A percentile compares a stretch with the other conserved stretches of the same genome.
These are phyloP conservation scores for Arthroderma uncinatum DNA, from an alignment of 2,329 filamentous ascomycete species.

Conservation along the genomic window DNA sequence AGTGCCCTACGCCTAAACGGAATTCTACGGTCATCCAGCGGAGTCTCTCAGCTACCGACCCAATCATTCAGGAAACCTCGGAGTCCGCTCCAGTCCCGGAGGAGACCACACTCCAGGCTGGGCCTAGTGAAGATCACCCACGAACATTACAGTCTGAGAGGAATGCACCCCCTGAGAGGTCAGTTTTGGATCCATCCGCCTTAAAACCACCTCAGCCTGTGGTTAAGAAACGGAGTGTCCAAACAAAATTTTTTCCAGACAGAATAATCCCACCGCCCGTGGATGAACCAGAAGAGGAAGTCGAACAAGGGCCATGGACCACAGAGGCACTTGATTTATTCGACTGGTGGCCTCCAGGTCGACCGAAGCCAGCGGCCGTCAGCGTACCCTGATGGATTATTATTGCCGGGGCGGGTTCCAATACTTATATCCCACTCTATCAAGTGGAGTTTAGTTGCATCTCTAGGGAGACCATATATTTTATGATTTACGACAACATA, in stretches of 20 bases:
- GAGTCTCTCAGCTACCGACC: not conserved
- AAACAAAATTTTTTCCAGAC: slow-evolving; percentile 1
- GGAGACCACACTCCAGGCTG: not conserved
- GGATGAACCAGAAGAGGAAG: slow-evolving; percentile 14
- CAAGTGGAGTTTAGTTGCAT: too few species aligned
- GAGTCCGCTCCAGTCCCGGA: not conserved
- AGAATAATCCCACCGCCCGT: not conserved
- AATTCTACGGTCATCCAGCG: not conserved
- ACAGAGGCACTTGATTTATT: slow-evolving; percentile 33
- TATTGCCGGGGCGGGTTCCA: not conserved
- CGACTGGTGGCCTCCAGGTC: slow-evolving; percentile 34
- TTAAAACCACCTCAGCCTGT: slow-evolving; percentile 15
- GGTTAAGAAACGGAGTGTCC: not conserved
- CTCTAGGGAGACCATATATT: not conserved
- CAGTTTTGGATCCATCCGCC: slow-evolving; percentile 27
- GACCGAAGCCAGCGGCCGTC: slow-evolving; percentile 22
- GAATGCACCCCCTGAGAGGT: slow-evolving; percentile 22
- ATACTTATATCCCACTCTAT: too few species aligned
- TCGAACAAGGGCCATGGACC: slow-evolving; percentile 33
- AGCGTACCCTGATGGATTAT: not conserved
- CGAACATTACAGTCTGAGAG: not conserved
- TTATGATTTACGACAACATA: not conserved
- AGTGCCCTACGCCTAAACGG: not conserved
- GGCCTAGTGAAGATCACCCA: not conserved
- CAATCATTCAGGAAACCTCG: not conserved